phyloP scores from a whole-genome alignment of 2,329 filamentous ascomycete species.

The Diaporthe velutina region DNA sequence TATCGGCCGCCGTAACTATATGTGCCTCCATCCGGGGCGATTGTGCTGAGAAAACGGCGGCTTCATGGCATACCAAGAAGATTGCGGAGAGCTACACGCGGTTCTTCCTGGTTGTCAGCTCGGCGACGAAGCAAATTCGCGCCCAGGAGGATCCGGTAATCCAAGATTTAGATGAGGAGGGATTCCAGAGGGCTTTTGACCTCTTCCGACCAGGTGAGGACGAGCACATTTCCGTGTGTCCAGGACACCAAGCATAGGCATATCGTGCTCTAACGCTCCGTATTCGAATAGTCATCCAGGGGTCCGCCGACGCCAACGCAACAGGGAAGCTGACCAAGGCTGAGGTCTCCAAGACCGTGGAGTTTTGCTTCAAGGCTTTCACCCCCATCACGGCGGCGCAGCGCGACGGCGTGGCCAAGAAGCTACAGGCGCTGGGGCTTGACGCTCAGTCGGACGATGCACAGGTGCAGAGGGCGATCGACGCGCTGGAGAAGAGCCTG shows the following conservation, averaged over 20 bases:
- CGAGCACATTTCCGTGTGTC: slow-evolving; percentile 37
- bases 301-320: slow-evolving; percentile 48
- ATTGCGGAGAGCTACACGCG: slow-evolving; percentile 59
- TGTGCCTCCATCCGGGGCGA: slow-evolving; percentile 54
- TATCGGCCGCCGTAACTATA: slow-evolving; percentile 61
- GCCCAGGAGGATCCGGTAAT: slow-evolving; percentile 54
- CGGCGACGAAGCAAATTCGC: slow-evolving; percentile 56
- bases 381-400: slow-evolving; percentile 33
- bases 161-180: slow-evolving; percentile 55
- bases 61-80: slow-evolving; percentile 59
- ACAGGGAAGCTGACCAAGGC: slow-evolving; percentile 46
- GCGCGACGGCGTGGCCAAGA: slow-evolving; percentile 15
- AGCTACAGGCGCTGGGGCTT: slow-evolving; percentile 34
- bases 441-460: not conserved
- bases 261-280: slow-evolving; percentile 3
- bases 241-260: not conserved
- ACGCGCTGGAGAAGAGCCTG: slow-evolving; percentile 41
- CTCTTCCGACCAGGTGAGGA: slow-evolving; percentile 53
- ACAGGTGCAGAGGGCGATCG: slow-evolving; percentile 14
- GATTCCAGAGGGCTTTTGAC: slow-evolving; percentile 58
- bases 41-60: slow-evolving; percentile 51
- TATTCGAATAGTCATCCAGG: slow-evolving; percentile 52
- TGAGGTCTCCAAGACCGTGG: slow-evolving; percentile 49
- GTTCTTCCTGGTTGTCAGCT: slow-evolving; percentile 58
- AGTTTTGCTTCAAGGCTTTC: slow-evolving; percentile 51